Evolutionary conservation across 352 stramenopile genomes (phyloP).

Genomic region (Blastocystis sp.): DNA sequence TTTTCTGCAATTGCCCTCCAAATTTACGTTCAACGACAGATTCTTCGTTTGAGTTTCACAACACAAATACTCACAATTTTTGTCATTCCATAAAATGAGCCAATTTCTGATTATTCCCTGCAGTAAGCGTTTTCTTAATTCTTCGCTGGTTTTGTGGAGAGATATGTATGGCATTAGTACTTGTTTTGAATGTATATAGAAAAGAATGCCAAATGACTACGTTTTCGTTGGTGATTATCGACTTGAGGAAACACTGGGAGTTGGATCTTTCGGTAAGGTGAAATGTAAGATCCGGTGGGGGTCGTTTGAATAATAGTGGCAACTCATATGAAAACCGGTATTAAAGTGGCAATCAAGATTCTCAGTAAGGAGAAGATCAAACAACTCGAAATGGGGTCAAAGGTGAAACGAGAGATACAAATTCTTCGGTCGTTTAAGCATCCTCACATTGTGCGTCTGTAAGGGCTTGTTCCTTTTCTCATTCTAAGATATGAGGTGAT

Average conservation of each 20-base stretch:
- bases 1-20: no score
- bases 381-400: constrained; percentile 96
- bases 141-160: background rate
- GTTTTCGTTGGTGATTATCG: constrained; percentile 87
- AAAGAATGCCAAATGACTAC: constrained; percentile 60
- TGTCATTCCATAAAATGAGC: constrained; percentile 20
- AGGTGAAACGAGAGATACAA: constrained; percentile 97
- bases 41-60: background rate
- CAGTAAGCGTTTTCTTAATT: background rate
- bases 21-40: no score
- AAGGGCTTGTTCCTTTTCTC: background rate
- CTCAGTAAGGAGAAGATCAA: constrained; percentile 98
- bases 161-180: background rate
- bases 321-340: constrained; percentile 92
- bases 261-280: constrained; percentile 98
- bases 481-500: constrained; percentile 85
- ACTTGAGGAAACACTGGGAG: constrained; percentile 96
- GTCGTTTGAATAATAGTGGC: constrained; percentile 74
- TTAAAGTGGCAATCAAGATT: constrained; percentile 99
- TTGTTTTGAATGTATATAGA: background rate
- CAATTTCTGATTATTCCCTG: background rate
- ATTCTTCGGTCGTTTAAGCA: constrained; percentile 96
- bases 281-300: constrained; percentile 73
- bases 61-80: background rate
- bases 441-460: constrained; percentile 98